These are phyloP conservation scores for Rhynchospora tenuis DNA, from an alignment of 176 grass and related monocot species.

Conservation along the genomic window DNA sequence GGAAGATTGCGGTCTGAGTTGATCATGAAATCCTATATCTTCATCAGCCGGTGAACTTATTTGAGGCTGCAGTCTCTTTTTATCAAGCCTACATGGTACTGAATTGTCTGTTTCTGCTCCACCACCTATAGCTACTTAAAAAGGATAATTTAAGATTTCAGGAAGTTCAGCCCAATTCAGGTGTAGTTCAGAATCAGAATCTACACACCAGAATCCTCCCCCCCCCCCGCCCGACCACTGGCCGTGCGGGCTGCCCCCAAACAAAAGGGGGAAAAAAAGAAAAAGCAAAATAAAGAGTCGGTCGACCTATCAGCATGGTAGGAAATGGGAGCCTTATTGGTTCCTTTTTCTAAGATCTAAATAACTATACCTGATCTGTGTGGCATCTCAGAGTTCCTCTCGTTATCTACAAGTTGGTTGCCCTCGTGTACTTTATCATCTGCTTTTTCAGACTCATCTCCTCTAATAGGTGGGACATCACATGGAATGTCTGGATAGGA, in stretches of 20 bases:
- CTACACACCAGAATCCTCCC: too few species aligned
- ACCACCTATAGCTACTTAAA: not conserved
- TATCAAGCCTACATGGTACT: not conserved
- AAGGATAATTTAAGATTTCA: not conserved
- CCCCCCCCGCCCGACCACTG: too few species aligned
- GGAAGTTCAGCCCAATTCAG: not conserved
- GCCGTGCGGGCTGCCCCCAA: too few species aligned
- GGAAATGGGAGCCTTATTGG: too few species aligned
- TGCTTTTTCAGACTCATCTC: constrained; percentile 14
- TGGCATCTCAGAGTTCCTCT: not conserved
- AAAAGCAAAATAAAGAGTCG: too few species aligned
- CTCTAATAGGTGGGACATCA: constrained; percentile 25
- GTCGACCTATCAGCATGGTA: not conserved
- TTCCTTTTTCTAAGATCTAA: not conserved
- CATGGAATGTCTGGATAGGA: constrained; percentile 26
- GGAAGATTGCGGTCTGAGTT: not conserved
- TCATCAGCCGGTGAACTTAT: not conserved
- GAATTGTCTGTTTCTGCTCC: not conserved
- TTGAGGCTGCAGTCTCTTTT: not conserved
- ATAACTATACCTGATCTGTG: constrained; percentile 7
- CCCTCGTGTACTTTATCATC: constrained; percentile 13
- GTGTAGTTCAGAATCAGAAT: too few species aligned
- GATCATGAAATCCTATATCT: not conserved
- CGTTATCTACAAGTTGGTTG: not conserved
- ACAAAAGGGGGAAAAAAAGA: too few species aligned